A percentile compares a stretch with the other conserved stretches of the same genome.
Conservation (phyloP, 2,329 filamentous ascomycete species). For the Tolypocladium nubicola region DNA sequence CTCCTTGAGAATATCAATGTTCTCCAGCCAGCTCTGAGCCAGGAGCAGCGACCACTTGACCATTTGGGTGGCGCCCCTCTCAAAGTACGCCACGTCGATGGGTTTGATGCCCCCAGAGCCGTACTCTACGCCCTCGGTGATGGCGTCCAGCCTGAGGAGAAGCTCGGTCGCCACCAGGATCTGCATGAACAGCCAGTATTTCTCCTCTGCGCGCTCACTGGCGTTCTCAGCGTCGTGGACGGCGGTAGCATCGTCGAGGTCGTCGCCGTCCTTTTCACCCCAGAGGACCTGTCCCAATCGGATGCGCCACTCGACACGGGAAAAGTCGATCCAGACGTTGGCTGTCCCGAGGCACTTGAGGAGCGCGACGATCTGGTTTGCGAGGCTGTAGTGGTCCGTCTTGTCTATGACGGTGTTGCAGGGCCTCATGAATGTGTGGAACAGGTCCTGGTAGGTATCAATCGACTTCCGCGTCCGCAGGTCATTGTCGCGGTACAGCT, state of each 20-base stretch:
- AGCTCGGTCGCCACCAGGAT: constrained; percentile 55
- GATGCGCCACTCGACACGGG: constrained; percentile 64
- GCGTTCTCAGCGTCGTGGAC: constrained; percentile 36
- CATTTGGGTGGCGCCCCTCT: constrained; percentile 48
- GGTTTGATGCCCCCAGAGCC: constrained; percentile 39
- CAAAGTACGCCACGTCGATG: constrained; percentile 49
- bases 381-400: constrained; percentile 50
- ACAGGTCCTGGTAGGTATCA: constrained; percentile 53
- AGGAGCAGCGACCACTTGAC: constrained; percentile 58
- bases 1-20: constrained; percentile 46
- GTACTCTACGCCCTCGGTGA: constrained; percentile 49
- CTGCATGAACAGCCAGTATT: constrained; percentile 57
- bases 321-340: constrained; percentile 66
- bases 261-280: constrained; percentile 42
- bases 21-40: constrained; percentile 57
- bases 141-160: constrained; percentile 51
- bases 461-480: constrained; percentile 38
- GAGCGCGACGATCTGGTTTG: constrained; percentile 59
- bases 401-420: constrained; percentile 45
- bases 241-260: constrained; percentile 40
- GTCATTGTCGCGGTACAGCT: constrained; percentile 43
- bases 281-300: constrained; percentile 62
- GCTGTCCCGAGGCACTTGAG: constrained; percentile 53
- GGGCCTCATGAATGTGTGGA: constrained; percentile 47
- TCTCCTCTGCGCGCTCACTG: constrained; percentile 47